Percentiles rank a stretch among this genome's conserved stretches.
Evolutionary conservation across 2,329 filamentous ascomycete species (phyloP).

Genomic region (Fusarium protoensiforme): DNA sequence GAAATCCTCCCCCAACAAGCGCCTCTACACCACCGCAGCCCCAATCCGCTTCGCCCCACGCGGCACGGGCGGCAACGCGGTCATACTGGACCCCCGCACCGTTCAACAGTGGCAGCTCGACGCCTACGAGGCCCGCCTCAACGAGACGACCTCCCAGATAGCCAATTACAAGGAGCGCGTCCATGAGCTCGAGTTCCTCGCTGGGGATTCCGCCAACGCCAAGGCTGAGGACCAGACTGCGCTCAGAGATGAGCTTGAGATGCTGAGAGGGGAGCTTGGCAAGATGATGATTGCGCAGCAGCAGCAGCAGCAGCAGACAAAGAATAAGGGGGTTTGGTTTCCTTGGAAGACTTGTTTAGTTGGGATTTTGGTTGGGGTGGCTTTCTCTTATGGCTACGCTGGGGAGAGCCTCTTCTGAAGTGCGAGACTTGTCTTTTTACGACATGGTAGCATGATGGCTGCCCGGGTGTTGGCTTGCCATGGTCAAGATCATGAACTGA

Average conservation of each 20-base stretch:
- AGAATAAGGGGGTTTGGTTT: neutral
- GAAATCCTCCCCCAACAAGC: neutral
- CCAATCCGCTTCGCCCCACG: neutral
- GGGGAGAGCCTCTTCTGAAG: neutral
- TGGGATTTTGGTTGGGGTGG: neutral
- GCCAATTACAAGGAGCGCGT: neutral
- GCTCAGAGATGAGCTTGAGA: neutral
- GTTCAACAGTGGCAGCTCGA: constrained; percentile 15
- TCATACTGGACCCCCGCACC: neutral
- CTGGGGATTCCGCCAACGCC: neutral
- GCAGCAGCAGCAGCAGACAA: neutral
- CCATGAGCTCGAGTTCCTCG: neutral
- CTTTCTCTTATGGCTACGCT: neutral
- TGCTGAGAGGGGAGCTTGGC: neutral
- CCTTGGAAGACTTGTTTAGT: neutral
- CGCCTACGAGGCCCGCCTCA: neutral
- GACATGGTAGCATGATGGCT: neutral
- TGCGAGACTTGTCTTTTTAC: neutral
- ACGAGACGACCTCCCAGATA: neutral
- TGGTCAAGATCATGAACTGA: neutral
- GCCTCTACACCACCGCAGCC: neutral
- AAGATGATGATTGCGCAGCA: neutral
- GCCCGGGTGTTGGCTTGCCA: neutral
- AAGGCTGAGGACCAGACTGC: neutral
- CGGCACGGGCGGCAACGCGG: neutral